phyloP scores from a whole-genome alignment of 2,329 filamentous ascomycete genomes.

The Thermoascus crustaceus region DNA sequence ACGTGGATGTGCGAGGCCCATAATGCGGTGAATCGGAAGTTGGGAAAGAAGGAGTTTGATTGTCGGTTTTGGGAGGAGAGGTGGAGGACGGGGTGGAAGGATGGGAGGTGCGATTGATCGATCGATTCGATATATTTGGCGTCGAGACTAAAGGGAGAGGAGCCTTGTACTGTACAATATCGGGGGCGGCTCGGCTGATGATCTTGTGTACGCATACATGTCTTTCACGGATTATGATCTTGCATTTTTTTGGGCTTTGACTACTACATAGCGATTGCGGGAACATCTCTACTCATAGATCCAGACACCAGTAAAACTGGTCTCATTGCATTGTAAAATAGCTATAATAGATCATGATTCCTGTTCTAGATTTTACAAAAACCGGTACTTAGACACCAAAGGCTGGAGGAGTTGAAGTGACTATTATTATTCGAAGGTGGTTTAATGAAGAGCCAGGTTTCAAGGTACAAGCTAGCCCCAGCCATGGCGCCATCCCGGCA shows the following conservation, averaged over 20 bases:
- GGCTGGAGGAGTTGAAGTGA: not conserved
- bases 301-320: too few species aligned
- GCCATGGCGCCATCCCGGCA: constrained; percentile 3
- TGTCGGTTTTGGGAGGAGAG: constrained; percentile 86
- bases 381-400: not conserved
- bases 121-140: not conserved
- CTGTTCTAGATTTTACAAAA: too few species aligned
- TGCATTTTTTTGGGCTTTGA: not conserved
- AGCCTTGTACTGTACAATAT: too few species aligned
- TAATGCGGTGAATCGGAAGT: constrained; percentile 54
- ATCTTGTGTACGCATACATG: not conserved
- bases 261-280: not conserved
- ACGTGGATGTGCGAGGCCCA: constrained; percentile 45
- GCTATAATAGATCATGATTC: too few species aligned
- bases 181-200: not conserved
- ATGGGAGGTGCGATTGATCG: constrained; percentile 55
- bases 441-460: constrained; percentile 1
- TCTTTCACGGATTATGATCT: not conserved
- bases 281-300: not conserved
- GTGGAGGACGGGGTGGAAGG: constrained; percentile 80
- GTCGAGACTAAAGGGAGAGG: too few species aligned
- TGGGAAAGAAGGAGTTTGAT: constrained; percentile 88
- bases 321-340: too few species aligned
- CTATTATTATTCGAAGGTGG: constrained; percentile 2
- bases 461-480: not conserved